phyloP scores from a whole-genome alignment of 2,329 filamentous ascomycete species.

The Pestalotiopsis sp. region DNA sequence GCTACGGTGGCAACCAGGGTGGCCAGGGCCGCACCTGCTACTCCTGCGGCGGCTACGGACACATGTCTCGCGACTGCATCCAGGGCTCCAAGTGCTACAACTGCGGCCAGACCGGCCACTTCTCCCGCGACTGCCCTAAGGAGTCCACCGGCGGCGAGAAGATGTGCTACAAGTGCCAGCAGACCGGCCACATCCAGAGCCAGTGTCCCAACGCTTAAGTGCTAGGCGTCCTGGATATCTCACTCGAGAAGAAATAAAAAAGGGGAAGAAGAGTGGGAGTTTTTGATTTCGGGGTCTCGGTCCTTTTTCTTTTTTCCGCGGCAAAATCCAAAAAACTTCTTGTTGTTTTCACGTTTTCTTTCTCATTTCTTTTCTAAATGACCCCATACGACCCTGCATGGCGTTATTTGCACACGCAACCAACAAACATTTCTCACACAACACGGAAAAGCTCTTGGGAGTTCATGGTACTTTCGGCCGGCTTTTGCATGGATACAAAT shows the following conservation, averaged over 20 bases:
- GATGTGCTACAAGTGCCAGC: conserved; percentile 96
- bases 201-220: conserved; percentile 73
- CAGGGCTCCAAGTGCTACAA: conserved; percentile 99
- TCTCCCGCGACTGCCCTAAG: conserved; percentile 94
- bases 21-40: conserved; percentile 84
- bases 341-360: background rate
- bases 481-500: conserved; percentile 12
- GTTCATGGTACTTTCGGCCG: conserved; percentile 9
- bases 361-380: conserved; percentile 1
- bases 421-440: background rate
- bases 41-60: conserved; percentile 94
- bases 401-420: conserved; percentile 4
- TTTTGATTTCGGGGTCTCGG: background rate
- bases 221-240: conserved; percentile 1
- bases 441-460: conserved; percentile 11
- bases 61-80: conserved; percentile 97
- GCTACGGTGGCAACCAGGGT: conserved; percentile 47
- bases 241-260: background rate
- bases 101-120: conserved; percentile 91
- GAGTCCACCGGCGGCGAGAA: conserved; percentile 86
- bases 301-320: background rate
- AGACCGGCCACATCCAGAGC: conserved; percentile 86
- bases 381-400: conserved; percentile 11
- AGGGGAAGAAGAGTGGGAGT: background rate
- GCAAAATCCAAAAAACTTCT: background rate